These are phyloP conservation scores for Russula abietina DNA, from an alignment of 768 basidiomycete genomes.

Conservation along the genomic window DNA sequence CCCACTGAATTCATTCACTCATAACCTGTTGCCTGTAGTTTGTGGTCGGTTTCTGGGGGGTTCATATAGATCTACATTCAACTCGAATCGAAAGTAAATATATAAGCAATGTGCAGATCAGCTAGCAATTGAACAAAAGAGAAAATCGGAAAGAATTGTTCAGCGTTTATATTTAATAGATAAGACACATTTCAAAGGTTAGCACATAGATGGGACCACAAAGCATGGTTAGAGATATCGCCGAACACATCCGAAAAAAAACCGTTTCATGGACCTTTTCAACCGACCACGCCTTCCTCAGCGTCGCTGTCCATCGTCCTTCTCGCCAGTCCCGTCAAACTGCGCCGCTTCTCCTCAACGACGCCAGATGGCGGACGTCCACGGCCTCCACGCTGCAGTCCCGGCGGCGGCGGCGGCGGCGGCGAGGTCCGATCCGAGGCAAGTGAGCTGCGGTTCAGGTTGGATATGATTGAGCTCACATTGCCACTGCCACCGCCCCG, in stretches of 20 bases:
- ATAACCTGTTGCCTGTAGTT: background rate
- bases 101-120: too few species aligned
- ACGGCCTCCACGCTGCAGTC: constrained; percentile 17
- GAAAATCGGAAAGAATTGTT: background rate
- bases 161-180: background rate
- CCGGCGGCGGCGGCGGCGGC: constrained; percentile 16
- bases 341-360: constrained; percentile 19
- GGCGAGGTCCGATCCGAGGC: constrained; percentile 17
- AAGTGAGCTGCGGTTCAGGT: constrained; percentile 20
- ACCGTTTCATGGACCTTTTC: background rate
- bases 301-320: constrained; percentile 82
- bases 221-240: background rate
- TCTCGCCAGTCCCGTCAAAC: constrained; percentile 42
- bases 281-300: constrained; percentile 39
- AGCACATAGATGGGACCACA: background rate
- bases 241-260: background rate
- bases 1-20: background rate
- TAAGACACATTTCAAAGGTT: background rate
- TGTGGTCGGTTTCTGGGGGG: background rate
- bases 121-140: background rate
- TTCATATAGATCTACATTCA: background rate
- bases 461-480: constrained; percentile 15
- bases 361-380: constrained; percentile 23
- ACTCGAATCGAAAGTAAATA: background rate
- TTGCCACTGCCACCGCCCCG: constrained; percentile 10